A percentile compares a stretch with the other conserved stretches of the same genome.
These are phyloP conservation scores for Actinidia chinensis DNA, from an alignment of 179 eudicot genomes.

Conservation along the genomic window DNA sequence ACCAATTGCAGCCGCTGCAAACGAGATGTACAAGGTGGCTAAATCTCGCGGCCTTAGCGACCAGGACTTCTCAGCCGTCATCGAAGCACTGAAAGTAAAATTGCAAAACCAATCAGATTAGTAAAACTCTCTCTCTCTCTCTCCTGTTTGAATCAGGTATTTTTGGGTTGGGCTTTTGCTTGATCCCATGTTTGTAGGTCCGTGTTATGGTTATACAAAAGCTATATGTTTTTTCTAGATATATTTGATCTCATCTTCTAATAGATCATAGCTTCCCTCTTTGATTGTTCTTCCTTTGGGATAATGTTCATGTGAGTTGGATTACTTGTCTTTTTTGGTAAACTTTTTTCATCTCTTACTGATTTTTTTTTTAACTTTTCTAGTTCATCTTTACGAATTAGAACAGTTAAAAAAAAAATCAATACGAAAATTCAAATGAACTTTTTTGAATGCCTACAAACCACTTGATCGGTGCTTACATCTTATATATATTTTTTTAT, in stretches of 20 bases:
- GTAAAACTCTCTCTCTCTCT: background rate
- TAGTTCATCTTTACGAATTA: too few relatives aligned
- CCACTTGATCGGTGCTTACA: too few relatives aligned
- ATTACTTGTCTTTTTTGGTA: background rate
- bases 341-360: background rate
- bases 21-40: conserved; percentile 84
- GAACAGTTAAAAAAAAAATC: background rate
- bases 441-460: background rate
- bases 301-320: background rate
- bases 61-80: conserved; percentile 87
- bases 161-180: background rate
- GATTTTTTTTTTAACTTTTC: background rate
- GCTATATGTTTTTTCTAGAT: background rate
- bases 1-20: conserved; percentile 90
- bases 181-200: background rate
- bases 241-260: background rate
- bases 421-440: background rate
- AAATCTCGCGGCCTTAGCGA: conserved; percentile 82
- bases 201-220: background rate
- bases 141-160: background rate
- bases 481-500: too few relatives aligned
- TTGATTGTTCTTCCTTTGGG: background rate
- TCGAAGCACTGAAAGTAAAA: conserved; percentile 80
- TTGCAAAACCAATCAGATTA: conserved; percentile 23
- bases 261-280: background rate